Conservation (phyloP, 2,329 filamentous ascomycete genomes). For the Magnaporthales sp. region DNA sequence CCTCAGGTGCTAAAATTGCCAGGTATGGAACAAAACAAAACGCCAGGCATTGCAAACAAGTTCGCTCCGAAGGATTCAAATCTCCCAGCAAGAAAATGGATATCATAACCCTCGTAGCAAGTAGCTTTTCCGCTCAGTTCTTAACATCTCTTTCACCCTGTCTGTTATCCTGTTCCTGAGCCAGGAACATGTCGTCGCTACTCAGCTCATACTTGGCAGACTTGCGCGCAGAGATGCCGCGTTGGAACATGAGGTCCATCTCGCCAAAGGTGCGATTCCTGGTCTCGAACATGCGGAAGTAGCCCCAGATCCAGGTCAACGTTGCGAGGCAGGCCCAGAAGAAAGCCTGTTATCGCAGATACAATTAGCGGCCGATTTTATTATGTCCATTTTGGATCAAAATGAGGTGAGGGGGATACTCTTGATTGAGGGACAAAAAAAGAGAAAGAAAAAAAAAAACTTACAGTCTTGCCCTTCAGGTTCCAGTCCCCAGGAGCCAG, state of each 20-base stretch:
- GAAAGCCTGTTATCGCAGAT: conserved; percentile 16
- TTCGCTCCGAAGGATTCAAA: no score
- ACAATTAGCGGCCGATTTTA: background rate
- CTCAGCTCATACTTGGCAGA: conserved; percentile 23
- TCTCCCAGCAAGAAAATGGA: no score
- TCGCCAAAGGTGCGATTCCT: conserved; percentile 30
- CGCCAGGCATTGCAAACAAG: no score
- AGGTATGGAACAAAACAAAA: no score
- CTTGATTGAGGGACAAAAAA: no score
- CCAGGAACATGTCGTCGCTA: conserved; percentile 1
- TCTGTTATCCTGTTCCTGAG: background rate
- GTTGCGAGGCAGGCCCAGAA: conserved; percentile 29
- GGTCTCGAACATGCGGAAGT: conserved; percentile 32
- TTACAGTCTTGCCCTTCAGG: conserved; percentile 27
- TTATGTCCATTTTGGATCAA: no score
- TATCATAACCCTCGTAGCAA: no score
- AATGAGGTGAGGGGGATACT: no score
- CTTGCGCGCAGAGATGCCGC: conserved; percentile 59
- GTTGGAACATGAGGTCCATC: conserved; percentile 63
- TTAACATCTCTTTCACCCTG: background rate
- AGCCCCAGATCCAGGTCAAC: conserved; percentile 29
- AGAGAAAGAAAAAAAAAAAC: conserved; percentile 1
- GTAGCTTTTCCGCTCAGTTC: background rate
- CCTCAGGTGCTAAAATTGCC: background rate
- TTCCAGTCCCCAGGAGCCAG: conserved; percentile 30